Conservation (phyloP, 2,329 filamentous ascomycete species). For the Xylariaceae sp. region DNA sequence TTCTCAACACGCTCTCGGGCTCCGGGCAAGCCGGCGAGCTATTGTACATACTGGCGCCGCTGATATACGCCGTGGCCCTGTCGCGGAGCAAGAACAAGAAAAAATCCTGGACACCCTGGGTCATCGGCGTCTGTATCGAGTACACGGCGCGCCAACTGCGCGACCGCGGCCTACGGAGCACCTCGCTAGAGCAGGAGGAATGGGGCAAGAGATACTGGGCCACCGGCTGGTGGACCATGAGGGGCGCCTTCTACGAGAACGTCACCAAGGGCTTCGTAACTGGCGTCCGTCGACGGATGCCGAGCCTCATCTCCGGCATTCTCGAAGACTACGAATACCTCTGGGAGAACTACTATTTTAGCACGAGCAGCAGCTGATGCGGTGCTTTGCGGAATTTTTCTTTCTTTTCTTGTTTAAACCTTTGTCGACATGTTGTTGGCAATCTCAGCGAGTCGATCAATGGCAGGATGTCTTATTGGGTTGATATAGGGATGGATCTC, state of each 20-base stretch:
- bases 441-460: no score
- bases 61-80: constrained; percentile 80
- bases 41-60: constrained; percentile 84
- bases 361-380: constrained; percentile 49
- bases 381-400: no score
- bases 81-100: constrained; percentile 66
- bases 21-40: constrained; percentile 72
- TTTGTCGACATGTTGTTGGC: not conserved
- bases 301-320: constrained; percentile 77
- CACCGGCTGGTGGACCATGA: constrained; percentile 93
- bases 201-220: constrained; percentile 82
- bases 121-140: constrained; percentile 79
- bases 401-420: not conserved
- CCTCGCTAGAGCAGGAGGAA: constrained; percentile 83
- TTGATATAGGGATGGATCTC: no score
- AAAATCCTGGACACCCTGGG: constrained; percentile 88
- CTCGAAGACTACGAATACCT: constrained; percentile 95
- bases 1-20: constrained; percentile 79
- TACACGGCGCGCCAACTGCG: constrained; percentile 80
- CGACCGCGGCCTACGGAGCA: constrained; percentile 71
- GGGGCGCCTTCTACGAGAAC: constrained; percentile 94
- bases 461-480: no score
- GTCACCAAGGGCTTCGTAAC: constrained; percentile 71
- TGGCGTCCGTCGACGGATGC: constrained; percentile 68
- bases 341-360: constrained; percentile 98